These are phyloP conservation scores for Ceratocystiopsis minuta DNA, from an alignment of 2,329 filamentous ascomycete species.

Conservation along the genomic window DNA sequence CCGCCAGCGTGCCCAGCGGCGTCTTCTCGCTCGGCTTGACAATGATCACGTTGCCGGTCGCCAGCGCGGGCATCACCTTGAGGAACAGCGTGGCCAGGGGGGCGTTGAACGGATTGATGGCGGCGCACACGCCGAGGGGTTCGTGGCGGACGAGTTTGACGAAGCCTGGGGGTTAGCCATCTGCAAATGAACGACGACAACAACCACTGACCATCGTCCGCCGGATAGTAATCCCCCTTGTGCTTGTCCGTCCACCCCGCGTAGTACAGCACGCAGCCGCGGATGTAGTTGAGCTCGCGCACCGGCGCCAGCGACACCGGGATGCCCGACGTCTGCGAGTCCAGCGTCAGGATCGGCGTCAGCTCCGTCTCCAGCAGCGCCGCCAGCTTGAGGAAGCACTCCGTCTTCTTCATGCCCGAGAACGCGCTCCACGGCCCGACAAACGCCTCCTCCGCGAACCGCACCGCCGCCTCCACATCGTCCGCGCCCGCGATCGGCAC, in stretches of 20 bases:
- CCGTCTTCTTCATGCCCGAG: neutral
- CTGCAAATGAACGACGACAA: too few relatives aligned
- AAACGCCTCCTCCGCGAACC: conserved; percentile 3
- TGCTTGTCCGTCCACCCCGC: conserved; percentile 22
- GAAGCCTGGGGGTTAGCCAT: neutral
- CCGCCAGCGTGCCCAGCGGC: conserved; percentile 34
- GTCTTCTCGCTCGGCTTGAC: conserved; percentile 39
- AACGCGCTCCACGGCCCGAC: conserved; percentile 19
- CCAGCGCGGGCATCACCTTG: conserved; percentile 45
- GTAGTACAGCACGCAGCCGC: conserved; percentile 1
- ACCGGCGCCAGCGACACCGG: conserved; percentile 4
- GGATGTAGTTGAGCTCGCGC: conserved; percentile 4
- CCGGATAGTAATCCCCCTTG: conserved; percentile 19
- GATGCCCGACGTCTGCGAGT: conserved; percentile 3
- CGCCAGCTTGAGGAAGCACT: neutral
- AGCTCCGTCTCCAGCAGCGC: conserved; percentile 1
- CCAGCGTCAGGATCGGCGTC: neutral
- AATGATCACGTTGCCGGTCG: conserved; percentile 35
- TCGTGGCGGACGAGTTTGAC: neutral
- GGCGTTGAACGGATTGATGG: conserved; percentile 18
- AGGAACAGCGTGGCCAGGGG: conserved; percentile 43
- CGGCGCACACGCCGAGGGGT: conserved; percentile 1
- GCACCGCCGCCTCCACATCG: conserved; percentile 3
- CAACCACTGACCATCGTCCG: conserved; percentile 20
- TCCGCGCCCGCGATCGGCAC: conserved; percentile 2